phyloP scores from a whole-genome alignment of 176 grass and related monocot species.

The Cenchrus fungigraminus region DNA sequence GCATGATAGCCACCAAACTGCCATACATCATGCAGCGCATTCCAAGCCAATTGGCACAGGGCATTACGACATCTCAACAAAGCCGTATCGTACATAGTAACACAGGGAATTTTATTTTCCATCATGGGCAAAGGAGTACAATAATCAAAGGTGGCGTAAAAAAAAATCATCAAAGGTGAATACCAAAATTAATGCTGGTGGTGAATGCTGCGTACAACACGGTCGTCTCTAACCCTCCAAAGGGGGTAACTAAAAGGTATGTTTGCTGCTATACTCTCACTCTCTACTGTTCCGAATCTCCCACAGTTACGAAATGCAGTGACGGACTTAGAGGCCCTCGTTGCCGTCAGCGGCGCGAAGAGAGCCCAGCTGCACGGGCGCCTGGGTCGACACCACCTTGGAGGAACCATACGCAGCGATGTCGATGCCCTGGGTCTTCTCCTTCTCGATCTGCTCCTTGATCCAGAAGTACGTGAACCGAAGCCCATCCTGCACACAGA shows the following conservation, averaged over 20 bases:
- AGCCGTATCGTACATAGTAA: background rate
- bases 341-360: slow-evolving; percentile 83
- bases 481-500: slow-evolving; percentile 58
- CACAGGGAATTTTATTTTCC: background rate
- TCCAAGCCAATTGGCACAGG: too few relatives aligned
- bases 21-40: too few relatives aligned
- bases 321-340: slow-evolving; percentile 36
- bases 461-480: slow-evolving; percentile 93
- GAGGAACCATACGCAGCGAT: slow-evolving; percentile 64
- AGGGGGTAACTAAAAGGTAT: background rate
- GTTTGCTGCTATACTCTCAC: background rate
- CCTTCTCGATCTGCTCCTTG: slow-evolving; percentile 85
- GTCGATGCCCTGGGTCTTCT: slow-evolving; percentile 55
- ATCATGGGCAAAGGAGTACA: background rate
- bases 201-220: background rate
- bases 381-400: slow-evolving; percentile 75
- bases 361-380: slow-evolving; percentile 76
- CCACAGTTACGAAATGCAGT: background rate
- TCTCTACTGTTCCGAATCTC: background rate
- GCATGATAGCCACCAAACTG: too few relatives aligned
- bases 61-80: too few relatives aligned
- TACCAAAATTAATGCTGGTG: background rate
- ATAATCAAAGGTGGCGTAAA: background rate
- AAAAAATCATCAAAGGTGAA: background rate
- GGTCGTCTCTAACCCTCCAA: background rate